Base-by-base conservation (phyloP, 306 rosid species). In the Hippophae gyantsensis region DNA sequence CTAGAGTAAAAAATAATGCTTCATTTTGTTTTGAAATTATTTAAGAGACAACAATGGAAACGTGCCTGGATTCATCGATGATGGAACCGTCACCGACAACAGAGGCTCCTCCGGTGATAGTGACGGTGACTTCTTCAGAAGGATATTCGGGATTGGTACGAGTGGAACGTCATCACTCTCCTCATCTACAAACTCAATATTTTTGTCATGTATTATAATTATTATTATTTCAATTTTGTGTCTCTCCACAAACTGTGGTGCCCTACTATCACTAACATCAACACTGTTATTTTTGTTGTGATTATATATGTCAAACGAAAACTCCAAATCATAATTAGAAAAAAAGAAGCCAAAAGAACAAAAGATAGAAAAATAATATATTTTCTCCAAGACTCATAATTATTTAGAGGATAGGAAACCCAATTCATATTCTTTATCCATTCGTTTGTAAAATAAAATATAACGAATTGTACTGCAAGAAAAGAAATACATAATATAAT, bases 41-140 rank as follows among this genome's bases (percentile, higher is more conserved):
- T 68, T 71, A 48, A 92, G 96, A 83, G 95, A 87, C 61, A 77
- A 60, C 62, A 76, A 85, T 5, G 80, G 76, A 57, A 38, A 77
- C 32, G 67, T 41, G 26, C 72, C 72, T 0, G 79, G 81, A 56
- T 51, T 40, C 74, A 64, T 56, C 54, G 82, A 81, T 6, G 73
- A 80, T 25, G 90, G 95, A 82, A 61, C 81, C 65, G 45, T 12
- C 60, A 74, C 68, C 58, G 83, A 85, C 53, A 74, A 74, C 61
- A 71, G 66, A 58, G 54, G 54, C 73, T 68, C 52, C 10, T 86
- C 85, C 52, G 62, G 76, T 2, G 71, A 85, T 57, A 47, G 65
- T 65, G 63, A 69, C 43, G 78, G 61, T 8, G 85, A 70, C 81
- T 82, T 71, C 69, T 85, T 88, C 13, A 94, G 93, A 45, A 86